A percentile compares a stretch with the other conserved stretches of the same genome.
These are phyloP conservation scores for Sphaerulina vaccinii DNA, from an alignment of 2,329 filamentous ascomycete species.

Conservation along the genomic window DNA sequence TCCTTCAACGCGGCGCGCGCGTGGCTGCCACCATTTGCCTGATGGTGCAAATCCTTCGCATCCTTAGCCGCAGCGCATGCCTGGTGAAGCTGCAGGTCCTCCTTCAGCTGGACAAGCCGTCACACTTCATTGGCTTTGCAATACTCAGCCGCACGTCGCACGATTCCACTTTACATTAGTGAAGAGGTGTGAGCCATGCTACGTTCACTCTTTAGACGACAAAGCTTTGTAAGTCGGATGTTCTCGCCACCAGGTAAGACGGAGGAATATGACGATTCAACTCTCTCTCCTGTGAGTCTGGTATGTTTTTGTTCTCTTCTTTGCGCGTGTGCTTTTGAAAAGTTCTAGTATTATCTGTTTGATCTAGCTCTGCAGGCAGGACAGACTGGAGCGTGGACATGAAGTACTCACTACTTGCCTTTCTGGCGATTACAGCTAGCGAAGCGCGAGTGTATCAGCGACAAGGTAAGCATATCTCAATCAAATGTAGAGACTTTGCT, in stretches of 20 bases:
- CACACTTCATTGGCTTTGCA: neutral
- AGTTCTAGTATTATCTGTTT: too few species aligned
- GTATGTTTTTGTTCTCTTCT: too few species aligned
- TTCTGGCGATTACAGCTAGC: neutral
- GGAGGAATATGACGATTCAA: too few species aligned
- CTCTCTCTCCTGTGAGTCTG: too few species aligned
- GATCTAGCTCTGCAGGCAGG: neutral
- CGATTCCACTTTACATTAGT: conserved; percentile 2
- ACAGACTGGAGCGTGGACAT: neutral
- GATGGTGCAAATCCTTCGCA: too few species aligned
- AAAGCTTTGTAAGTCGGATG: neutral
- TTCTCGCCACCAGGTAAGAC: conserved; percentile 4
- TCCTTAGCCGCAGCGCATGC: too few species aligned
- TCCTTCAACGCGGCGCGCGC: too few species aligned
- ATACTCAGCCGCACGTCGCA: conserved; percentile 13
- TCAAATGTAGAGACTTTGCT: neutral
- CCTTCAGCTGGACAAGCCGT: neutral
- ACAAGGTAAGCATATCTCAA: neutral
- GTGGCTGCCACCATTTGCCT: too few species aligned
- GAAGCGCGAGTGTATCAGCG: conserved; percentile 3
- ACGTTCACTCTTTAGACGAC: neutral
- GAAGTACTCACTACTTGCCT: conserved; percentile 8
- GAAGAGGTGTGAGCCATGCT: neutral
- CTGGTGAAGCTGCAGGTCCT: conserved; percentile 13
- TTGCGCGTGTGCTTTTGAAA: too few species aligned